Evolutionary conservation across 2,329 filamentous ascomycete genomes (phyloP).

Genomic region (Alternaria arborescens): DNA sequence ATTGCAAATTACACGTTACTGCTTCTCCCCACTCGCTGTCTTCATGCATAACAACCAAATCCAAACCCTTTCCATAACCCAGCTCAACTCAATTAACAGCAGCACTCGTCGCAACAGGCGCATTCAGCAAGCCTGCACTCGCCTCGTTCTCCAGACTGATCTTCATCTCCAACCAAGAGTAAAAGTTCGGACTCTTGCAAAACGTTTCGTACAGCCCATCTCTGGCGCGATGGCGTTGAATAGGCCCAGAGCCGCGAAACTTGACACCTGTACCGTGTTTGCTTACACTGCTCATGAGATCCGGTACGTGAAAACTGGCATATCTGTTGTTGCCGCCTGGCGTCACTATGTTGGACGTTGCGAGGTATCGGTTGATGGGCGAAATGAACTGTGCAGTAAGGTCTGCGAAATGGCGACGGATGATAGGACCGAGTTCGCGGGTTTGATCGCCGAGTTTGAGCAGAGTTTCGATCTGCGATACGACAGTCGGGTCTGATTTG

Average conservation of each 20-base stretch:
- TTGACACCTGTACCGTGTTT: slow-evolving; percentile 53
- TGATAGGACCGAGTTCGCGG: slow-evolving; percentile 47
- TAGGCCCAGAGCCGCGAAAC: slow-evolving; percentile 48
- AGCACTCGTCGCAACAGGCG: background rate
- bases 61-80: background rate
- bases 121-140: slow-evolving; percentile 45
- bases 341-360: slow-evolving; percentile 46
- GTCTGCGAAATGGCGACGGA: slow-evolving; percentile 54
- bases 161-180: slow-evolving; percentile 55
- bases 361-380: slow-evolving; percentile 53
- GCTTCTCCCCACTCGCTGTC: background rate
- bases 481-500: slow-evolving; percentile 47
- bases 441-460: slow-evolving; percentile 44
- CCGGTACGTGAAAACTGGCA: slow-evolving; percentile 49
- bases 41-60: background rate
- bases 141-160: slow-evolving; percentile 52
- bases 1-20: background rate
- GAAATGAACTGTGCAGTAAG: slow-evolving; percentile 53
- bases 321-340: slow-evolving; percentile 50
- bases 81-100: background rate
- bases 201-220: slow-evolving; percentile 51
- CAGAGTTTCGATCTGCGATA: slow-evolving; percentile 46
- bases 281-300: slow-evolving; percentile 49
- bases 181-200: slow-evolving; percentile 52
- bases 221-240: slow-evolving; percentile 49